A percentile compares a stretch with the other conserved stretches of the same genome.
phyloP scores from a whole-genome alignment of 495 filamentous ascomycete species.

The Rusavskia elegans region DNA sequence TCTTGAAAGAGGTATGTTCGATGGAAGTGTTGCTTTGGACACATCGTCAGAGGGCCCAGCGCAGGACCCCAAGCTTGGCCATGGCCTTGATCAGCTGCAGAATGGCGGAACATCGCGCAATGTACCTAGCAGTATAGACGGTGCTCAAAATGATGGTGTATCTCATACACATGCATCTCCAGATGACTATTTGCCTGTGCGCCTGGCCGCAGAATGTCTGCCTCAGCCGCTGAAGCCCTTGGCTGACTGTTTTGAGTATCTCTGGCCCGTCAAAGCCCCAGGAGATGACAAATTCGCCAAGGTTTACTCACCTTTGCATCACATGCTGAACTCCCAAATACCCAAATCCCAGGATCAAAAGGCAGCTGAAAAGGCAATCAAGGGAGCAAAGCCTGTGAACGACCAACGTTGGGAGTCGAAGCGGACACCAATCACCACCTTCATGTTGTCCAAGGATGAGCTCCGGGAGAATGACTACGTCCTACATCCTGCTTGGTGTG shows the following conservation, averaged over 20 bases:
- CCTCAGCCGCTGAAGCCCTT: slow-evolving; percentile 50
- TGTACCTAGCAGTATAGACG: slow-evolving; percentile 7
- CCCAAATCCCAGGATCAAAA: slow-evolving; percentile 46
- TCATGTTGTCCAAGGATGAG: slow-evolving; percentile 53
- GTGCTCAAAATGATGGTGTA: not conserved
- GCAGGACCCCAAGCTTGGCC: not conserved
- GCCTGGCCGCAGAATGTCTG: slow-evolving; percentile 42
- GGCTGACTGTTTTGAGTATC: slow-evolving; percentile 65
- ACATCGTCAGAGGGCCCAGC: slow-evolving; percentile 19
- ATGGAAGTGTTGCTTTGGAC: slow-evolving; percentile 40
- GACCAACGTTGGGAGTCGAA: slow-evolving; percentile 46
- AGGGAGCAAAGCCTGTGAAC: slow-evolving; percentile 39
- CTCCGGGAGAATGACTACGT: slow-evolving; percentile 69
- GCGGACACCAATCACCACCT: slow-evolving; percentile 62
- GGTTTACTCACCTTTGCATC: slow-evolving; percentile 69
- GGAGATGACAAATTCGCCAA: slow-evolving; percentile 67
- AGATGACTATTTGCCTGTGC: slow-evolving; percentile 58
- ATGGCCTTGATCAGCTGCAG: not conserved
- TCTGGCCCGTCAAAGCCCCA: slow-evolving; percentile 78
- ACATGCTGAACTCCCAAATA: slow-evolving; percentile 58
- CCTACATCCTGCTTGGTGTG: slow-evolving; percentile 55
- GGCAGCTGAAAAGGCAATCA: slow-evolving; percentile 28
- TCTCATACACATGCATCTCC: slow-evolving; percentile 19
- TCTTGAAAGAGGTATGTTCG: slow-evolving; percentile 78
- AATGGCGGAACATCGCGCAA: slow-evolving; percentile 1